Evolutionary conservation across 2,329 filamentous ascomycete genomes (phyloP), one percentile per base, ranked within the genome.

Genomic region (Phialemoniopsis sp.): DNA sequence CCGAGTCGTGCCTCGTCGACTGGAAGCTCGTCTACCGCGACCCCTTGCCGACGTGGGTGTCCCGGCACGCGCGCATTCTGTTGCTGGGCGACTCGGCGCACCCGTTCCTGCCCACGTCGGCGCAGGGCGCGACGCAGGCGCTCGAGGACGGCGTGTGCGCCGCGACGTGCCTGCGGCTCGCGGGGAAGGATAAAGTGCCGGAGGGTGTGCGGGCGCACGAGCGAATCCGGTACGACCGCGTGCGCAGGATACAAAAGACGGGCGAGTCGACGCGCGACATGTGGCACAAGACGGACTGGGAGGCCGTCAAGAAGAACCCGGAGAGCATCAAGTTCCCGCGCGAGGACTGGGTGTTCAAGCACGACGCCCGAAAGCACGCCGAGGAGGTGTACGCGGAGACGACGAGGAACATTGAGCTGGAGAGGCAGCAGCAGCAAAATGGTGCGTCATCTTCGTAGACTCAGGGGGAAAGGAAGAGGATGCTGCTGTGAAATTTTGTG

Each of bases 21-120:
- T 74, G 68, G 68, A 73, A 72, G 48, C 55, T 73, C 15, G 67
- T 73, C 3, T 71, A 70, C 44, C 64, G 70, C 19, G 68, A 73
- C 42, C 68, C 68, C 2, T 42, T 72, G 36, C 68, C 69, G 8
- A 71, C 66, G 4, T 74, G 72, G 72, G 63, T 60, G 42, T 75
- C 65, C 54, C 54, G 59, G 6, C 54, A 61, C 3, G 66, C 59
- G 4, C 53, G 69, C 12, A 68, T 73, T 35, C 40, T 68, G 15
- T 52, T 73, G 26, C 54, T 76, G 10, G 72, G 72, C 8, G 70
- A 75, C 41, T 63, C 70, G 8, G 70, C 72, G 2, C 71, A 76
- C 49, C 66, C 70, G 0, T 72, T 73, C 46, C 48, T 74, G 18
- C 71, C 72, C 0, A 70, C 70, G 0, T 67, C 64, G 12, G 64